Evolutionary conservation across 768 basidiomycete species (phyloP).

Genomic region (Lactarius pseudohatsudake): DNA sequence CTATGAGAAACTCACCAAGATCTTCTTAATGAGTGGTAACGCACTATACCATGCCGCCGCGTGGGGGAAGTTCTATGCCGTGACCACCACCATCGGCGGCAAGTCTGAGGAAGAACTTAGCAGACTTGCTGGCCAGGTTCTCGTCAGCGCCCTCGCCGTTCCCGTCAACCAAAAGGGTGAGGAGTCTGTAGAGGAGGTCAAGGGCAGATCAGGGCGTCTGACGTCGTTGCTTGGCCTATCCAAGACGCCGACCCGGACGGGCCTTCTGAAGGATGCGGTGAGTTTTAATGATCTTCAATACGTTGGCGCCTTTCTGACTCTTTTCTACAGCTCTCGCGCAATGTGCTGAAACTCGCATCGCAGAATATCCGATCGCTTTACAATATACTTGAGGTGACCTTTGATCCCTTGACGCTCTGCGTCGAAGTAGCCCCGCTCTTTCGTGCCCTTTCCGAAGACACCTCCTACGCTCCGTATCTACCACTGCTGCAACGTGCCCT

Average conservation of each 20-base stretch:
- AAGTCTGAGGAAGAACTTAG: slow-evolving; percentile 76
- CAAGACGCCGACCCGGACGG: slow-evolving; percentile 83
- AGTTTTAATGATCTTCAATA: slow-evolving; percentile 35
- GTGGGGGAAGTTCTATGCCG: slow-evolving; percentile 82
- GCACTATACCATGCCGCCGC: slow-evolving; percentile 96
- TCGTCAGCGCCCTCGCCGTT: slow-evolving; percentile 90
- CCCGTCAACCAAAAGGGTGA: slow-evolving; percentile 70
- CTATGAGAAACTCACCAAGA: slow-evolving; percentile 96
- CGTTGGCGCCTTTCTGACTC: slow-evolving; percentile 6
- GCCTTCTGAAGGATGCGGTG: slow-evolving; percentile 85
- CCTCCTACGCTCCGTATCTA: slow-evolving; percentile 76
- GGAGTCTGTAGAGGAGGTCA: slow-evolving; percentile 48
- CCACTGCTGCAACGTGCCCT: slow-evolving; percentile 89
- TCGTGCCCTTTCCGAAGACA: slow-evolving; percentile 50
- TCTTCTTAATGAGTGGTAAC: slow-evolving; percentile 94
- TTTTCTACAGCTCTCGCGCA: slow-evolving; percentile 63
- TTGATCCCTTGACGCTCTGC: slow-evolving; percentile 89
- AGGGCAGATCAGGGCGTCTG: slow-evolving; percentile 72
- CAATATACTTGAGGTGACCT: slow-evolving; percentile 86
- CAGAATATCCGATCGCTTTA: slow-evolving; percentile 74
- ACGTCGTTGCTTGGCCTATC: slow-evolving; percentile 82
- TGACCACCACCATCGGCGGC: slow-evolving; percentile 69
- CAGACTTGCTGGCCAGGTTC: slow-evolving; percentile 84
- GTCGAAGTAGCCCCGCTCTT: slow-evolving; percentile 77
- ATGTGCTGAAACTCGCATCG: slow-evolving; percentile 80